Evolutionary conservation across 495 filamentous ascomycete genomes (phyloP), one percentile per base, ranked within the genome.

Genomic region (Letharia columbiana): DNA sequence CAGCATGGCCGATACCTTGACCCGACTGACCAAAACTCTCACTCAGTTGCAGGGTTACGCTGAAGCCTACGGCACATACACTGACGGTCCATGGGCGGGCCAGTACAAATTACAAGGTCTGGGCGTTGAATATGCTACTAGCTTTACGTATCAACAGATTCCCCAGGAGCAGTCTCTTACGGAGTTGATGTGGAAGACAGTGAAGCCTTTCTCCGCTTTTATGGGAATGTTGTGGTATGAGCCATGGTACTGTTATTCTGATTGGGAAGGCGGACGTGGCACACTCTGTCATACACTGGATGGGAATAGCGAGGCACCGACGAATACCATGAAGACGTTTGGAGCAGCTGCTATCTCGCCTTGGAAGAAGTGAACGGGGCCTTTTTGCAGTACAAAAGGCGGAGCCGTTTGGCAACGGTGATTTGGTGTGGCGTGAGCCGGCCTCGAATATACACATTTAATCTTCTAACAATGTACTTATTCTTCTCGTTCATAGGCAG

Each of bases 151-250:
- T 20, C 58, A 67, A 1, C 33, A 65, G 47, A 31, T 66, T 11
- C 54, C 42, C 57, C 66, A 70, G 66, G 67, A 70, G 40, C 66
- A 66, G 59, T 42, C 40, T n/a, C 65, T 66, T 20, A 70, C 66
- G 40, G 60, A 66, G n/a, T 37, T 70, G 66, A 70, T 70, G 69
- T 70, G 66, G 66, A 41, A 65, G 41, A 31, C 37, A 11, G 66
- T 70, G 31, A 68, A 68, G 59, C 23, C n/a, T 45, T 70, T 57
- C 33, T 33, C 47, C 20, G 56, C 28, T 20, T 68, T 68, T 18
- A 41, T 70, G 49, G 69, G 66, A 20, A 68, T 70, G 49, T 7
- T 68, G 49, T 70, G 69, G 69, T 70, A 61, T 28, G 69, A 70
- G 66, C 69, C 69, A 23, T 70, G 62, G 66, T 70, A 70, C 57